phyloP scores from a whole-genome alignment of 2,329 filamentous ascomycete genomes.

The Emergomyces orientalis region DNA sequence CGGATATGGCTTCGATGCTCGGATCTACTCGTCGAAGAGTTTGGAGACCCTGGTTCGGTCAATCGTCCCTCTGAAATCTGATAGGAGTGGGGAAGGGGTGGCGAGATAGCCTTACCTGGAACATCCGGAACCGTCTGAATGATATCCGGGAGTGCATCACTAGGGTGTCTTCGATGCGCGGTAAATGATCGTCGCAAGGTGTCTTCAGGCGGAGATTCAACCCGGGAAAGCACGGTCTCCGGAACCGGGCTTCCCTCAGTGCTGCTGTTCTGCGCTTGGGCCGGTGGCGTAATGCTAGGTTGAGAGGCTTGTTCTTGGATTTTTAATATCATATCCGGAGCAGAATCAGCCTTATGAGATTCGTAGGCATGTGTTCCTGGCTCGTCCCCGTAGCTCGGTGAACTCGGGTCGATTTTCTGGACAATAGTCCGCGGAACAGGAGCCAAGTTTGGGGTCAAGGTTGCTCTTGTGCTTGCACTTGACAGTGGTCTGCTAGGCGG shows the following conservation, averaged over 20 bases:
- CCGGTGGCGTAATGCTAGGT: neutral
- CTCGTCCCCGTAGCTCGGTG: conserved; percentile 51
- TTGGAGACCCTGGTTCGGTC: conserved; percentile 53
- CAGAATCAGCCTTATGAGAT: conserved; percentile 48
- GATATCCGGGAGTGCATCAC: conserved; percentile 37
- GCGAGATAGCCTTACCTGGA: conserved; percentile 46
- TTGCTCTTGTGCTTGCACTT: conserved; percentile 36
- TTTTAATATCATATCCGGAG: conserved; percentile 49
- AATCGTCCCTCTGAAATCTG: conserved; percentile 45
- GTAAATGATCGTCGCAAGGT: conserved; percentile 15
- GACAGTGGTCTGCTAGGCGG: conserved; percentile 34
- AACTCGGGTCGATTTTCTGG: conserved; percentile 50
- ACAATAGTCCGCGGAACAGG: conserved; percentile 52
- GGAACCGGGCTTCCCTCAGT: conserved; percentile 25
- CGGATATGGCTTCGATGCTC: conserved; percentile 32
- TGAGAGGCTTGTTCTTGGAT: conserved; percentile 21
- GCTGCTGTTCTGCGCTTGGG: neutral
- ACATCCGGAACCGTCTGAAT: conserved; percentile 37
- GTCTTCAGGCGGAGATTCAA: conserved; percentile 33
- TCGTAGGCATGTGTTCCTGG: conserved; percentile 52
- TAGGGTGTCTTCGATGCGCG: conserved; percentile 33
- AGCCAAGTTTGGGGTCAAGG: conserved; percentile 43
- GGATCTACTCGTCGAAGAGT: conserved; percentile 43
- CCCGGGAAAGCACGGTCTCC: conserved; percentile 37
- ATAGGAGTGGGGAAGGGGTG: conserved; percentile 24